Base-by-base conservation (phyloP, 2,329 filamentous ascomycete species). In the Fusarium sp. region DNA sequence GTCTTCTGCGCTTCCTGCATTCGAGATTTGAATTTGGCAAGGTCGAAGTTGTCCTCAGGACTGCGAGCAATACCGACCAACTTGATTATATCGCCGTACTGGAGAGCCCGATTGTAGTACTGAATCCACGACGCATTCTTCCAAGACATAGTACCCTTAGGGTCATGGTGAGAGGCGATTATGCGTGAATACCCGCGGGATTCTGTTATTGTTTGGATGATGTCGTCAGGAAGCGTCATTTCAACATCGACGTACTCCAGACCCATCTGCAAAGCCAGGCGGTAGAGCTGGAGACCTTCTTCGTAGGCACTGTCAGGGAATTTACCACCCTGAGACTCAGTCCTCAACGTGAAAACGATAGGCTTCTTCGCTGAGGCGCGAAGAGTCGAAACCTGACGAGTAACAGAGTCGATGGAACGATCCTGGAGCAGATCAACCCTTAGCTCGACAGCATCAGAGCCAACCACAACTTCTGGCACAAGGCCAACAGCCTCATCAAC, bases 111-210 rank as follows among this genome's bases (percentile, higher is more conserved):
- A 83, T 98, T 98, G 86, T 97, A 98, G 83, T 91, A 92, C 35
- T 92, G 89, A 64, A 96, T 91, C 96, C 96, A 99, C 0, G 94
- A 94, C n/a, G 94, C 94, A 76, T 97, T 95, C 73, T 88, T 91
- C 96, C 96, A 99, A 4, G 94, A 96, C 24, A 98, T 86, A 28
- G 87, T 86, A 14, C 92, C 92, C 63, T 89, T 84, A 0, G 95
- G 94, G 80, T 99, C 96, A 81, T 99, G 96, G 81, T 99, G 96
- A 1, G 96, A 99, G 14, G 96, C 95, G 77, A 99, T 97, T 79
- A 99, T 93, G 70, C 91, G 92, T 3, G 94, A 94, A 73, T 89
- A 87, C 6, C 92, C 91, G 81, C 94, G 93, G 11, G 82, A 82
- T 62, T 92, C 89, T 1, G 89, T 87, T 8, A 98, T 87, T 20